Conservation (phyloP, 345 rosid species). For the Acer yangbiense region DNA sequence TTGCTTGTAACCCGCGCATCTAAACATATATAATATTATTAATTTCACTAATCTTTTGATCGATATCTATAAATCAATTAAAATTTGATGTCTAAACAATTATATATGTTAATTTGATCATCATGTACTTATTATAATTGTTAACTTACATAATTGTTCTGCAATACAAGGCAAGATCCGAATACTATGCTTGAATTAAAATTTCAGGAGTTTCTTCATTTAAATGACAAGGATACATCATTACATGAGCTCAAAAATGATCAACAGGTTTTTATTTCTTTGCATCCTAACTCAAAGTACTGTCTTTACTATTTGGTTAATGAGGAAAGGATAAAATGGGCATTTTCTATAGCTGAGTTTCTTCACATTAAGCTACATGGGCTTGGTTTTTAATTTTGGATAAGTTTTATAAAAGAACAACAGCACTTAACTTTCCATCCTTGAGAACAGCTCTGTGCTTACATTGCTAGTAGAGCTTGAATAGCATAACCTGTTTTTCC, state of each 20-base stretch:
- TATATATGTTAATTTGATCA: too few relatives aligned
- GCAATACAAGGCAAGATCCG: not conserved
- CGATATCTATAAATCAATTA: too few relatives aligned
- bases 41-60: too few relatives aligned
- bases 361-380: not conserved
- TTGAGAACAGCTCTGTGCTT: not conserved
- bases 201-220: constrained; percentile 28
- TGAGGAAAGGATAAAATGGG: not conserved
- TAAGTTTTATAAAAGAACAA: not conserved
- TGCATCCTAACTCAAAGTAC: not conserved
- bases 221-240: constrained; percentile 22
- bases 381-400: not conserved
- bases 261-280: constrained; percentile 23
- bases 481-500: not conserved
- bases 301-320: constrained; percentile 9
- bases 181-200: constrained; percentile 13
- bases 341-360: not conserved
- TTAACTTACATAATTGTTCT: not conserved
- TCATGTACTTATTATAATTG: too few relatives aligned
- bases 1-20: too few relatives aligned
- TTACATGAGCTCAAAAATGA: constrained; percentile 21
- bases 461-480: not conserved
- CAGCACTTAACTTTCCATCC: not conserved
- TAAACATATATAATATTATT: too few relatives aligned
- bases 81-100: too few relatives aligned